phyloP scores from a whole-genome alignment of 768 basidiomycete genomes.

The Paxillus involutus region DNA sequence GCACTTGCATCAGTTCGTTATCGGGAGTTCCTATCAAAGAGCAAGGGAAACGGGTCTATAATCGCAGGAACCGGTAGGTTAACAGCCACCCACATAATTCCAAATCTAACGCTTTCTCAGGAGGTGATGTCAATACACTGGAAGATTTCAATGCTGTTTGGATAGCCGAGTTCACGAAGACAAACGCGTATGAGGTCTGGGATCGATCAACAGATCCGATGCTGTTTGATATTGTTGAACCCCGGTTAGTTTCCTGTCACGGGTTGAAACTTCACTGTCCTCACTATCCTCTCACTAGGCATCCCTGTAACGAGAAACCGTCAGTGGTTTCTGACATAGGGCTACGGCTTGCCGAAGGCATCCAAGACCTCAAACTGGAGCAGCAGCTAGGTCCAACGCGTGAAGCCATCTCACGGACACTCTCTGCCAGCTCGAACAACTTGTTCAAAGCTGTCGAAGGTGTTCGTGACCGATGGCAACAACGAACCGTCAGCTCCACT shows the following conservation, averaged over 20 bases:
- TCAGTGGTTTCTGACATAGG: conserved; percentile 90
- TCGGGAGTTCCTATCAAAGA: conserved; percentile 77
- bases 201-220: conserved; percentile 86
- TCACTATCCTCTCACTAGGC: conserved; percentile 43
- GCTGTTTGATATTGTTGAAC: conserved; percentile 94
- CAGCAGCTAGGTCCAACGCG: conserved; percentile 92
- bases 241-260: conserved; percentile 52
- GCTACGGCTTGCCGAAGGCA: conserved; percentile 86
- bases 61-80: conserved; percentile 59
- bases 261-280: conserved; percentile 1
- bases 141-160: conserved; percentile 88
- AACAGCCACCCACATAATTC: background rate
- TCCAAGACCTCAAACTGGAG: conserved; percentile 91
- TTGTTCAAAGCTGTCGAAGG: conserved; percentile 92
- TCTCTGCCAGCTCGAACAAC: conserved; percentile 71
- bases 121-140: conserved; percentile 54
- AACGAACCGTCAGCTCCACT: conserved; percentile 32
- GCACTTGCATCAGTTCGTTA: conserved; percentile 89
- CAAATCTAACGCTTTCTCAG: conserved; percentile 33
- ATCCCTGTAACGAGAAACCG: conserved; percentile 91
- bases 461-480: conserved; percentile 72
- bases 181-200: conserved; percentile 90
- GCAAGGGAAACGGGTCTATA: conserved; percentile 59
- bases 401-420: conserved; percentile 80
- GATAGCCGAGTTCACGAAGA: conserved; percentile 85